Evolutionary conservation across 176 grass and related monocot genomes (phyloP).

Genomic region (Panicum miliaceum): DNA sequence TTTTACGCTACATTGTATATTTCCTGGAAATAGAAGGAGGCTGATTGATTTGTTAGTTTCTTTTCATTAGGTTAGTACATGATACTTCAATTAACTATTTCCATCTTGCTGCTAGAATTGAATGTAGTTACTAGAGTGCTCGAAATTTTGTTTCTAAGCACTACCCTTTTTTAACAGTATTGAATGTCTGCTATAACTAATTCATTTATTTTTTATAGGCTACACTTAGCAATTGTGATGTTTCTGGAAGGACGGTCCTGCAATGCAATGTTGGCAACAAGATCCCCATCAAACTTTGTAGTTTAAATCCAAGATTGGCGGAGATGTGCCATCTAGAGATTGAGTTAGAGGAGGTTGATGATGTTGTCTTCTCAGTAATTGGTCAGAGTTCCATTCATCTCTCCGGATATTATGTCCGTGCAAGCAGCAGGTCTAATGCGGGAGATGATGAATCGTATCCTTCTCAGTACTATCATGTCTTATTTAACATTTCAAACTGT

Average conservation of each 20-base stretch:
- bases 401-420: slow-evolving; percentile 62
- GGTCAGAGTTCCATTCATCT: slow-evolving; percentile 76
- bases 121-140: background rate
- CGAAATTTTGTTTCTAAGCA: slow-evolving; percentile 12
- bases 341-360: slow-evolving; percentile 84
- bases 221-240: slow-evolving; percentile 48
- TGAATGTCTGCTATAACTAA: background rate
- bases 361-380: slow-evolving; percentile 88
- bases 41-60: background rate
- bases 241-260: slow-evolving; percentile 47
- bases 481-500: background rate
- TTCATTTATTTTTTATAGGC: slow-evolving; percentile 31
- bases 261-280: slow-evolving; percentile 91
- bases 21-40: background rate
- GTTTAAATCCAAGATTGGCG: slow-evolving; percentile 54
- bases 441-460: slow-evolving; percentile 72
- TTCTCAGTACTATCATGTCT: slow-evolving; percentile 22
- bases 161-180: background rate
- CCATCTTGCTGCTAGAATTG: background rate
- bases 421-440: slow-evolving; percentile 9
- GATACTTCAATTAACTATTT: background rate
- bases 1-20: background rate
- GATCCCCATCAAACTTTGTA: slow-evolving; percentile 75
- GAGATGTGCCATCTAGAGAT: slow-evolving; percentile 85
- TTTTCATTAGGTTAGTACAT: background rate